These are phyloP conservation scores for Alternaria burnsii DNA, from an alignment of 2,329 filamentous ascomycete species.

Conservation along the genomic window DNA sequence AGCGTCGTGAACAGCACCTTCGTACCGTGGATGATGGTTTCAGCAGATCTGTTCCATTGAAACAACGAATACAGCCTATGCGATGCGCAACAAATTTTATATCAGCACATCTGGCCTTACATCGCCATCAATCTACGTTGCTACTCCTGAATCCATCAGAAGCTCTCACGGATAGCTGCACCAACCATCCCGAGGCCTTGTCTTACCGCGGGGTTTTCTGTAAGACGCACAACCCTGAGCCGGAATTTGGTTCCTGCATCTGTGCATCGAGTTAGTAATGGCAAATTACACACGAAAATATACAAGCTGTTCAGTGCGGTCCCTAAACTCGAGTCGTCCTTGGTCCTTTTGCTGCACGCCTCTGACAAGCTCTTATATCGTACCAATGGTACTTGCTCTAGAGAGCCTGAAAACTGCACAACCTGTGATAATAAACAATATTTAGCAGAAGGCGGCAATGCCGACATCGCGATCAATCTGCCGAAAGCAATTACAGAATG, in stretches of 20 bases:
- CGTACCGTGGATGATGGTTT: neutral
- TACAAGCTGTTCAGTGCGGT: neutral
- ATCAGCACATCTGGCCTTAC: neutral
- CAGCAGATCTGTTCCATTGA: neutral
- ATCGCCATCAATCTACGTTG: neutral
- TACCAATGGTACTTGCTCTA: conserved; percentile 4
- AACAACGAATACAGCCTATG: conserved; percentile 2
- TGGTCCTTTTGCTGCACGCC: neutral
- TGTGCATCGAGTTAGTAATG: conserved; percentile 8
- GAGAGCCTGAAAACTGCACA: neutral
- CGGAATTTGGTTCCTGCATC: conserved; percentile 23
- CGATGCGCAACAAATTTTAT: conserved; percentile 1
- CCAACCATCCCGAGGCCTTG: neutral
- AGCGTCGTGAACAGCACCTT: conserved; percentile 10
- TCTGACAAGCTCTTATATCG: neutral
- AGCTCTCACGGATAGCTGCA: conserved; percentile 1
- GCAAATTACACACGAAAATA: neutral
- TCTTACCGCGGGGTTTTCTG: conserved; percentile 13
- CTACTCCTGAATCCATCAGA: neutral
- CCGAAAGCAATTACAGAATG: neutral
- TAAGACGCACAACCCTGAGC: conserved; percentile 11
- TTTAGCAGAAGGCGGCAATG: neutral
- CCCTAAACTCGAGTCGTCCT: neutral
- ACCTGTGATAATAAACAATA: neutral
- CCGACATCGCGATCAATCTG: neutral